Base-by-base conservation (phyloP, 2,329 filamentous ascomycete genomes). In the Verticillium alfalfae region DNA sequence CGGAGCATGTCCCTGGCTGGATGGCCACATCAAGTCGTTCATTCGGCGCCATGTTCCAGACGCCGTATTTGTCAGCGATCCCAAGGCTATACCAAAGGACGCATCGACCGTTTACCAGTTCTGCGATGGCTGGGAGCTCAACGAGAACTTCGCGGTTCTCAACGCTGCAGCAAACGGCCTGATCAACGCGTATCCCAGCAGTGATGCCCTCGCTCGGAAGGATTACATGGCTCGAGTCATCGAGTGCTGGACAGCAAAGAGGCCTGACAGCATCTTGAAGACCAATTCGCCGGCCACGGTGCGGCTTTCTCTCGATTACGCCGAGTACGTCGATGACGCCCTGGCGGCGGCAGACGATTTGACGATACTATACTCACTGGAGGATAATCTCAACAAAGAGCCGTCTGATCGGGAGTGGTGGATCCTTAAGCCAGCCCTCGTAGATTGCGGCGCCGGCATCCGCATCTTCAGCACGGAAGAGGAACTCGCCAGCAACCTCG, bases 361-460 rank as follows among this genome's bases (percentile, higher is more conserved):
- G 15, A 70, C 70, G 0, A 59, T 76, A 1, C 45, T 76, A 31
- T 71, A 68, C 45, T 75, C 74, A 0, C 69, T 76, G 0, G 72
- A 76, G 34, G 68, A 72, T 3, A 77, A 77, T 38, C 71, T 68
- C 22, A 49, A 38, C 8, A 74, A 68, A 56, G 63, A 65, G 1
- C 38, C 70, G 0, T 58, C 58, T 0, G 67, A 76, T 1, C 66
- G 75, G 1, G 70, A 76, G 37, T 77, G 75, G 74, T 77, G 75
- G 75, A 77, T 77, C 31, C 60, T 77, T 3, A 77, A 77, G 58
- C 74, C 75, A 2, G 74, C 75, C 0, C 66, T 77, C 63, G 70
- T 76, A 10, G 75, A 77, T 26, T 76, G 74, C n/a, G 75, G 74
- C 1, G 70, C 73, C 9, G 75, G 75, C 0, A 77, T 77, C n/a